Base-by-base conservation (phyloP, 441 rosid genomes). In the Arabidopsis hybrid region DNA sequence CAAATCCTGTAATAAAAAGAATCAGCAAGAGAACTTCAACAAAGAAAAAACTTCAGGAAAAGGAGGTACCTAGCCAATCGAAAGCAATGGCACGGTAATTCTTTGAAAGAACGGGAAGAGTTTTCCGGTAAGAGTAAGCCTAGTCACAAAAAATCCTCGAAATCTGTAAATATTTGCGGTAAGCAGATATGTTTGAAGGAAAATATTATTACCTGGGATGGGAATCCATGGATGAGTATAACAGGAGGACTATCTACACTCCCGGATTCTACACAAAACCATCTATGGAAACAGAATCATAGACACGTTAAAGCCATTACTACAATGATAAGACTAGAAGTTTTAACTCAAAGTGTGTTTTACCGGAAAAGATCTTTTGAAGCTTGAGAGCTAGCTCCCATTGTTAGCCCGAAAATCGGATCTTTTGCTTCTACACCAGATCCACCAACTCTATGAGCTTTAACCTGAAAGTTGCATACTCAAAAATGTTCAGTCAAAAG, bases 101-200 rank as follows among this genome's bases (percentile, higher is more conserved):
- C 86, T 87, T 88, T 43, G 97, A 84, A 56, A 91, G 95, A 17
- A 71, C 32, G 1, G 93, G 92, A 71, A 90, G 90, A 68, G 83
- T 84, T 83, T 91, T 93, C 66, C 97, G 93, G 65, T 86, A 93
- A 47, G 97, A 93, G 77, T 88, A 93, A 35, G 97, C 89, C 98
- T 93, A 87, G 21, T 36, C 49, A 58, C 60, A 10, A 1, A 32
- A 31, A n/a, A 35, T 36, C 2, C 26, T 56, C 53, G 13, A 60
- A 62, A 13, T 38, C 7, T 29, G 60, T 9, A 77, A 52, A 34
- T 36, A 73, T 35, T 9, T 10, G 13, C 2, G 1, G 39, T 56
- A 34, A 45, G 7, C 43, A 56, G 31, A 47, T 60, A 9, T 14
- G 8, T 64, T 60, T 12, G 40, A 66, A 63, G 10, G 50, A 13